A percentile compares a stretch with the other conserved stretches of the same genome.
phyloP scores from a whole-genome alignment of 176 grass and related monocot genomes.

The Thinopyrum elongatum region DNA sequence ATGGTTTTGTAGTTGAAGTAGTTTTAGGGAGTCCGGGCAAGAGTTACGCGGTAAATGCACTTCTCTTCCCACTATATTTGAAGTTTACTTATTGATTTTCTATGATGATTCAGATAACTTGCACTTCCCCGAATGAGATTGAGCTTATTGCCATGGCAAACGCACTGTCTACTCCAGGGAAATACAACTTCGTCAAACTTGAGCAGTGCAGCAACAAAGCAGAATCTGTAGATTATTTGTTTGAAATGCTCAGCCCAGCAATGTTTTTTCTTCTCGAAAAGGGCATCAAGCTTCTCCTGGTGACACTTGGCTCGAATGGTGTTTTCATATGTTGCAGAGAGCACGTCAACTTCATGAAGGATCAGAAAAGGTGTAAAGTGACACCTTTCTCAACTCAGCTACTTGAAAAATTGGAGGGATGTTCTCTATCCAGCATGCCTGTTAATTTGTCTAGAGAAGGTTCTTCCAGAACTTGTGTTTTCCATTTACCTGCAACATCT shows the following conservation, averaged over 20 bases:
- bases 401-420: slow-evolving; percentile 43
- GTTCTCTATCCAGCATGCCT: slow-evolving; percentile 19
- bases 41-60: not conserved
- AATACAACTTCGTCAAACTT: slow-evolving; percentile 43
- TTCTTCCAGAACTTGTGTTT: slow-evolving; percentile 52
- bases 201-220: slow-evolving; percentile 34
- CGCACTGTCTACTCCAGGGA: slow-evolving; percentile 46
- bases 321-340: slow-evolving; percentile 78
- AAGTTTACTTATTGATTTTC: slow-evolving; percentile 24
- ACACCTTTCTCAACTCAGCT: slow-evolving; percentile 30
- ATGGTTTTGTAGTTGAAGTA: not conserved
- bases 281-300: slow-evolving; percentile 76
- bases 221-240: slow-evolving; percentile 54
- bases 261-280: slow-evolving; percentile 85
- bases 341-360: slow-evolving; percentile 34
- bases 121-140: slow-evolving; percentile 82
- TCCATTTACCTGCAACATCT: slow-evolving; percentile 76
- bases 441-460: slow-evolving; percentile 30
- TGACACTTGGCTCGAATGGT: slow-evolving; percentile 78
- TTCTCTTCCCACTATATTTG: not conserved
- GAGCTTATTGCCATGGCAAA: slow-evolving; percentile 95
- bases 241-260: slow-evolving; percentile 74
- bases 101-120: slow-evolving; percentile 63
- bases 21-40: not conserved
- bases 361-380: slow-evolving; percentile 35